These are phyloP conservation scores for Papiliotrema nemorosa DNA, from an alignment of 1,284 basidiomycete genomes.

Conservation along the genomic window DNA sequence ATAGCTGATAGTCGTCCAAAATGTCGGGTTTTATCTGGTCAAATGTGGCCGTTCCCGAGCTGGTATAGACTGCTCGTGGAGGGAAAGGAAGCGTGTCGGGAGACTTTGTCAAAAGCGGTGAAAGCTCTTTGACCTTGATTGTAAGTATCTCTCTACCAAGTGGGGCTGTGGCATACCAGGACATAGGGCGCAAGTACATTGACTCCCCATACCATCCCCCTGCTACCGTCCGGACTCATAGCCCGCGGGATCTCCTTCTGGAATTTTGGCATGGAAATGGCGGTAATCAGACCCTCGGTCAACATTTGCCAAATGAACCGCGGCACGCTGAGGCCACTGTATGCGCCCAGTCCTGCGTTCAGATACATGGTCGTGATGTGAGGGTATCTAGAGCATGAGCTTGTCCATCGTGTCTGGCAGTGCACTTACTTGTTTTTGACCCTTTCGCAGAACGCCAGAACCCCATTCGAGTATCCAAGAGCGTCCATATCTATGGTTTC, in stretches of 20 bases:
- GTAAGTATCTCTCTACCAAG: background rate
- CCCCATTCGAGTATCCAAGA: conserved; percentile 56
- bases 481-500: conserved; percentile 62
- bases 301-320: conserved; percentile 57
- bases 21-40: conserved; percentile 55
- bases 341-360: conserved; percentile 74
- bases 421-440: conserved; percentile 51
- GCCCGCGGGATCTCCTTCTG: conserved; percentile 63
- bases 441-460: conserved; percentile 62
- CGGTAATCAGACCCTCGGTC: conserved; percentile 51
- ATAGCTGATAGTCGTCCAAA: conserved; percentile 66
- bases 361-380: conserved; percentile 77
- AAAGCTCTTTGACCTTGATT: conserved; percentile 42
- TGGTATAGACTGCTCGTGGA: conserved; percentile 74
- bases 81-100: conserved; percentile 45
- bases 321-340: conserved; percentile 60
- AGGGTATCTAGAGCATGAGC: conserved; percentile 58
- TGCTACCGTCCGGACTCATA: conserved; percentile 61
- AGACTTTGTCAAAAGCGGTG: conserved; percentile 37
- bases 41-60: conserved; percentile 64
- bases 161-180: conserved; percentile 55
- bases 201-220: conserved; percentile 80
- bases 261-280: conserved; percentile 60
- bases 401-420: background rate
- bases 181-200: conserved; percentile 81